Evolutionary conservation across 208 protist genomes (phyloP), one percentile per base, ranked within the genome.

Genomic region (Leishmania braziliensis): DNA sequence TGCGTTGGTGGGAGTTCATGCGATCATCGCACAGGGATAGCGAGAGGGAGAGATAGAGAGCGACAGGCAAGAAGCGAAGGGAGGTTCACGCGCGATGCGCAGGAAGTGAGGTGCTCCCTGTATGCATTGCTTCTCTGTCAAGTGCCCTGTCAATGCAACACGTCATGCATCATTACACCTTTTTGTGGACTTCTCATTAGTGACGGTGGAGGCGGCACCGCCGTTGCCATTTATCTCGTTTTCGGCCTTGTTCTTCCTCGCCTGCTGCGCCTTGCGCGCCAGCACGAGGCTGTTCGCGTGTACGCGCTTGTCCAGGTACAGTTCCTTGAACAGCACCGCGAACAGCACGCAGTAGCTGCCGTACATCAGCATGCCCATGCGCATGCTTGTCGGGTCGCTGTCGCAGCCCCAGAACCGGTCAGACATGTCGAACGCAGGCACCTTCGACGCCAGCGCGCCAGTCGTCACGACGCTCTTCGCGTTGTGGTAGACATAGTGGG

Each of bases 331-430:
- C 46, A 98, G 85, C 66, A 86, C 85, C 29, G 96, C 78, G 81
- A 98, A 98, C 76, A 98, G 92, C 26, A 93, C 75, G 80, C 93
- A 93, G 88, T 98, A 98, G n/a, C 84, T 91, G 72, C 85, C 80
- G 85, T 98, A 98, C 96, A 98, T 98, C 77, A 88, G 75, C 63
- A 97, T 86, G 46, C 86, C 87, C 53, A 92, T 65, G 33, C 81
- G 76, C 74, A 81, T 83, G 85, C 92, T 93, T 60, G 54, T 71
- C 18, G 65, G 29, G n/a, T 86, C 48, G 39, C 80, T 81, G 53
- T 96, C 86, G 36, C 91, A 94, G 53, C 88, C 92, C 36, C 70
- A 73, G 63, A 84, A 82, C n/a, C 82, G 68, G 9, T 62, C 82
- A 23, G 71, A 73, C 77, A 88, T 84, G 63, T 82, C 74, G 56